Base-by-base conservation (phyloP, 495 filamentous ascomycete species). In the Trichoderma gamsii region DNA sequence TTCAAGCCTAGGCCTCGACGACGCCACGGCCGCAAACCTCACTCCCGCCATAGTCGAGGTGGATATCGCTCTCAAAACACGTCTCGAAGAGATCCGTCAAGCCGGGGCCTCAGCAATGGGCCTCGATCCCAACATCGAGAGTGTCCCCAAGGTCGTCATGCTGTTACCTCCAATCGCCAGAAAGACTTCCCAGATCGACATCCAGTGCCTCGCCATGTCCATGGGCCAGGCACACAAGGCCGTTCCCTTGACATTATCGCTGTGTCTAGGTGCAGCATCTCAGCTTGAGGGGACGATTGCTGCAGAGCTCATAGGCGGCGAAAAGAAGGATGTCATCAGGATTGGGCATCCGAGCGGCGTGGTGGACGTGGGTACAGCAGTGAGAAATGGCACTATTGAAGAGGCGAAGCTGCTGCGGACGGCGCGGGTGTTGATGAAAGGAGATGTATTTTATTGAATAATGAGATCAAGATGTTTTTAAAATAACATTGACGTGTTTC, bases 111-210 rank as follows among this genome's bases (percentile, higher is more conserved):
- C 80, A 4, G 77, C 73, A 69, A 92, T 93, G 89, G 88, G 88
- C 0, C 70, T 93, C 2, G 78, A 80, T 38, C 77, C 76, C 8
- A 81, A 84, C 5, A 83, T 84, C 0, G 79, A 84, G 56, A 87
- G 85, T 69, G 80, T 90, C 4, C 89, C 89, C 0, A 91, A 90
- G 78, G 85, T 92, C 21, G 82, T 86, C 5, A 69, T 91, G 9
- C 79, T 92, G 0, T 85, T 85, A 27, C 66, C 74, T 4, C 77
- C 83, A 2, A 64, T 27, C 56, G 56, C 25, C 25, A 61, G 29
- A 11, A 41, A 66, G 32, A 38, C 65, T 23, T 25, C 51, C 15
- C 43, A 76, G 13, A 72, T 77, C 18, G 80, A 87, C 72, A 71
- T 88, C 18, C 75, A 80, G 16, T 82, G 83, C 73, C 67, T 80